Base-by-base conservation (phyloP, 768 basidiomycete species). In the Leccinellum rugosiceps region DNA sequence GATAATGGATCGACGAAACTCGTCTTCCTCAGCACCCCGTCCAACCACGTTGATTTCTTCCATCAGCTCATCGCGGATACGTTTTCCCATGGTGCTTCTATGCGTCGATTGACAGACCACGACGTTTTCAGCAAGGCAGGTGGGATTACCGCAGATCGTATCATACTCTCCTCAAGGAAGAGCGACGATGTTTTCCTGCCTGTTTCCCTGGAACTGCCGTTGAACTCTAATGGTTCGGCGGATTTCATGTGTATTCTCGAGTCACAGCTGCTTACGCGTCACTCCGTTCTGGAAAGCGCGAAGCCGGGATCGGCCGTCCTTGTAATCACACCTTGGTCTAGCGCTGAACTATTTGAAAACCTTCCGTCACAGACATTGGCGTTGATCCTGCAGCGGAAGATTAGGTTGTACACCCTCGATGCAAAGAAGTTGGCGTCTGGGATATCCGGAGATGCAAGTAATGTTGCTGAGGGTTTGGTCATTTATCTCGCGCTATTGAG, bases 401-500 rank as follows among this genome's bases (percentile, higher is more conserved):
- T 88, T 9, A 83, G 76, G 32, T 59, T 90, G 9, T 90, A 81
- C 69, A 77, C 75, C 35, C 75, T 91, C 58, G 80, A 94, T 65
- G 74, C 83, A 10, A 81, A 80, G 59, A 70, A 72, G 28, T 70
- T 87, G 41, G 83, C 86, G 23, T 71, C 75, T 21, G 60, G 62
- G 28, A 48, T 62, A 32, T 53, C 23, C 44, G 65, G 68, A 10
- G 66, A 71, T n/a, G 68, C 68, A 9, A 74, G 73, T 55, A 77
- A 80, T 43, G 73, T 76, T 2, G 63, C 82, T 7, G 80, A 88
- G 64, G 78, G 76, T 60, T 72, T 90, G 59, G 67, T 91, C 34
- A 81, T 85, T 44, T 83, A 91, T 63, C 77, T 95, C 28, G 88
- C 90, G 1, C 92, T 98, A 78, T 73, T 98, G 66, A 80, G 92